phyloP scores from a whole-genome alignment of 345 rosid genomes.

The Rhodamnia rubescens region DNA sequence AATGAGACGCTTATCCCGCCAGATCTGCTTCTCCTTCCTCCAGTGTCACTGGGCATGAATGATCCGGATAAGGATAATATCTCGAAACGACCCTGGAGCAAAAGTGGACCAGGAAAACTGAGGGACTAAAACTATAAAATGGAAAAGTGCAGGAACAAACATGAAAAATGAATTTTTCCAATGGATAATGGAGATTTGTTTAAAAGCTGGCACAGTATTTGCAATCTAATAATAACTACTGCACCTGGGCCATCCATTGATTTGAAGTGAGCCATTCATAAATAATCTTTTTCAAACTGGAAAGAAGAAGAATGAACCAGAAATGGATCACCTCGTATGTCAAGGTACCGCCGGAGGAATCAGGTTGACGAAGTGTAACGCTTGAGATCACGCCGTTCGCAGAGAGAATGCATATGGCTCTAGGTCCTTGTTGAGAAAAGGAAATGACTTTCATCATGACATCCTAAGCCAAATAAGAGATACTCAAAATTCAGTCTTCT shows the following conservation, averaged over 20 bases:
- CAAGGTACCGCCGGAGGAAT: conserved; percentile 97
- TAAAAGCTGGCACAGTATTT: not conserved
- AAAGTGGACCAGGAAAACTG: not conserved
- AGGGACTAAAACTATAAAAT: not conserved
- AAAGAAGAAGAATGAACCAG: not conserved
- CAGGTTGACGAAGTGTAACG: conserved; percentile 95
- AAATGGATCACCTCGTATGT: conserved; percentile 67
- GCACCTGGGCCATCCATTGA: not conserved
- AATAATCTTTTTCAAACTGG: not conserved
- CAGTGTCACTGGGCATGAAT: conserved; percentile 83
- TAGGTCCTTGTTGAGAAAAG: conserved; percentile 99
- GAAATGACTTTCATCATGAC: conserved; percentile 95
- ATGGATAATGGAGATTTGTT: not conserved
- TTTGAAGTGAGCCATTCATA: not conserved
- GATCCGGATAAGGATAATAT: conserved; percentile 92
- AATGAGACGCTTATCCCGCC: conserved; percentile 98
- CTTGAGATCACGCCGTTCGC: conserved; percentile 92
- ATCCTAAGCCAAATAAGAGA: conserved; percentile 39
- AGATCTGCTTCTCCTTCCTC: conserved; percentile 80
- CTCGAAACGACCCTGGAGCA: conserved; percentile 87
- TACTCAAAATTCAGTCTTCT: not conserved
- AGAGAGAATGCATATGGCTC: conserved; percentile 85
- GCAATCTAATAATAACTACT: not conserved
- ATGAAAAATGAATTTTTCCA: not conserved
- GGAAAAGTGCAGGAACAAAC: not conserved